These are phyloP conservation scores for Puccinellia tenuiflora DNA, from an alignment of 176 grass and related monocot species.

Conservation along the genomic window DNA sequence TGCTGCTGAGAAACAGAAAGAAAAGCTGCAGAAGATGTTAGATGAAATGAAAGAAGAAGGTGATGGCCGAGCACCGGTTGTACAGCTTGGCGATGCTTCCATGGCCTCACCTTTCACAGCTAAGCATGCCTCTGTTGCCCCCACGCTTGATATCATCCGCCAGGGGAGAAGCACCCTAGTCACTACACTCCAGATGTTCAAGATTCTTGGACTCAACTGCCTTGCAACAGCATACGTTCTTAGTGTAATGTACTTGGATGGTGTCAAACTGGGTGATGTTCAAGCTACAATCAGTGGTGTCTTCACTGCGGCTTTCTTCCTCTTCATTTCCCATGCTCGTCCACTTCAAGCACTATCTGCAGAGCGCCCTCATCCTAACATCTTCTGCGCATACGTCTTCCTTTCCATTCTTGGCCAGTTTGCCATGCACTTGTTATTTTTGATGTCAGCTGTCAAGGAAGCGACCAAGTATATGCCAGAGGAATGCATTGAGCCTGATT, in stretches of 20 bases:
- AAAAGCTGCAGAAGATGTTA: conserved; percentile 89
- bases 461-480: conserved; percentile 91
- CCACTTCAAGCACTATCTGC: conserved; percentile 76
- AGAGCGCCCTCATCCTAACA: conserved; percentile 87
- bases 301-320: conserved; percentile 95
- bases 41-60: conserved; percentile 93
- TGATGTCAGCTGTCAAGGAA: conserved; percentile 80
- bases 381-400: conserved; percentile 87
- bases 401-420: conserved; percentile 96
- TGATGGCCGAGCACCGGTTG: conserved; percentile 70
- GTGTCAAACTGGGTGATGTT: conserved; percentile 92
- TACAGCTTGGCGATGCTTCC: conserved; percentile 96
- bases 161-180: conserved; percentile 94
- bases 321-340: conserved; percentile 96
- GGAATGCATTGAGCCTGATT: conserved; percentile 96
- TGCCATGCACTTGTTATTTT: conserved; percentile 87
- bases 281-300: conserved; percentile 96
- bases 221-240: conserved; percentile 95
- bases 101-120: conserved; percentile 99
- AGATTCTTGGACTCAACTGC: conserved; percentile 99
- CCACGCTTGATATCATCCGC: conserved; percentile 93
- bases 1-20: conserved; percentile 72
- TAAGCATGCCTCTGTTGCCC: conserved; percentile 91
- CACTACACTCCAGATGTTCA: conserved; percentile 99
- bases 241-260: conserved; percentile 97